Percentiles rank a stretch among this genome's conserved stretches.
These are phyloP conservation scores for Heterobasidion occidentale DNA, from an alignment of 1,284 basidiomycete species.

Conservation along the genomic window DNA sequence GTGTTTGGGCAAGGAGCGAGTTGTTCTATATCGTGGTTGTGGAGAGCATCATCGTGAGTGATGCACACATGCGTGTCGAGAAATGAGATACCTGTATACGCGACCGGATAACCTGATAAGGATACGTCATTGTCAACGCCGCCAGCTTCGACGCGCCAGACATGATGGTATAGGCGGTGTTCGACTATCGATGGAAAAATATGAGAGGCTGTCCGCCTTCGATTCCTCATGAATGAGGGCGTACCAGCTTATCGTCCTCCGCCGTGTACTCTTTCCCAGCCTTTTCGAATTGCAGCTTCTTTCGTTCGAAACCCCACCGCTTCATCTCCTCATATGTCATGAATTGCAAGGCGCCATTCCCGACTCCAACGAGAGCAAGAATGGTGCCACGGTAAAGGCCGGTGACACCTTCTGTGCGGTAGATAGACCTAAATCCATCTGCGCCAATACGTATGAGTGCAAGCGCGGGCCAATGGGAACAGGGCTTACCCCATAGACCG, in stretches of 20 bases:
- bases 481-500: slow-evolving; percentile 69
- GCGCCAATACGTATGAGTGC: background rate
- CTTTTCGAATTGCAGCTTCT: slow-evolving; percentile 49
- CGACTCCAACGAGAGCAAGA: slow-evolving; percentile 89
- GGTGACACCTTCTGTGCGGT: slow-evolving; percentile 64
- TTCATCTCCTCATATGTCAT: slow-evolving; percentile 97
- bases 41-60: background rate
- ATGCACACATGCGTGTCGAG: background rate
- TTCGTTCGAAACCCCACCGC: slow-evolving; percentile 76
- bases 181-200: slow-evolving; percentile 50
- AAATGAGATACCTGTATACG: slow-evolving; percentile 68
- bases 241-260: slow-evolving; percentile 78
- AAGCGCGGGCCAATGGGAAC: background rate
- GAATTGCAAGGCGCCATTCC: slow-evolving; percentile 95
- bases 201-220: background rate
- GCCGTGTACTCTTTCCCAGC: slow-evolving; percentile 60
- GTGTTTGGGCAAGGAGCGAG: slow-evolving; percentile 46
- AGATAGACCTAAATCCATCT: slow-evolving; percentile 77
- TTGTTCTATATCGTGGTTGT: slow-evolving; percentile 40
- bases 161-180: slow-evolving; percentile 88
- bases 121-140: slow-evolving; percentile 86
- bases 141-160: slow-evolving; percentile 87
- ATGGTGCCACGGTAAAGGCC: slow-evolving; percentile 88
- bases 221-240: slow-evolving; percentile 16
- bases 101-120: slow-evolving; percentile 95